These are phyloP conservation scores for Clarkia xantiana DNA, from an alignment of 345 rosid genomes.

Conservation along the genomic window DNA sequence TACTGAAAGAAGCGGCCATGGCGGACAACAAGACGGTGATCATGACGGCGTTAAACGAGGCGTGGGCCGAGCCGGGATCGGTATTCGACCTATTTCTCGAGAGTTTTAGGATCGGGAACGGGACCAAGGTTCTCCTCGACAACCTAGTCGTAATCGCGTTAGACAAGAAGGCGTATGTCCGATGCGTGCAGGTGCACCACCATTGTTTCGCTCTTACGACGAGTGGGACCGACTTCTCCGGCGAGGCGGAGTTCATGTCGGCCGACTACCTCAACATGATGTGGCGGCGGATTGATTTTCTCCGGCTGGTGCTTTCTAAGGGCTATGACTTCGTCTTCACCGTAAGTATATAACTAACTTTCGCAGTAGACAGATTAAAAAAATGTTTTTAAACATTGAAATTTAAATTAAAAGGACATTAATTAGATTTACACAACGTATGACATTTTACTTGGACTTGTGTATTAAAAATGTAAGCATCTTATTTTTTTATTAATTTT, in stretches of 20 bases:
- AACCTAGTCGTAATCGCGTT: constrained; percentile 40
- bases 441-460: background rate
- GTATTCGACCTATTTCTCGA: constrained; percentile 61
- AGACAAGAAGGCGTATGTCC: constrained; percentile 51
- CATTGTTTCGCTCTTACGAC: constrained; percentile 55
- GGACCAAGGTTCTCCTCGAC: constrained; percentile 31
- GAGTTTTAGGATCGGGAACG: constrained; percentile 63
- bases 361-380: too few relatives aligned
- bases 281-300: constrained; percentile 65
- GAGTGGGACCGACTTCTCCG: constrained; percentile 24
- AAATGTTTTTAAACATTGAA: too few relatives aligned
- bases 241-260: constrained; percentile 62
- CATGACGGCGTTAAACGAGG: constrained; percentile 47
- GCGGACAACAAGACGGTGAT: constrained; percentile 49
- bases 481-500: too few relatives aligned
- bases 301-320: constrained; percentile 40
- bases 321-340: constrained; percentile 67
- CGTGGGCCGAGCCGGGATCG: constrained; percentile 42
- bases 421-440: too few relatives aligned
- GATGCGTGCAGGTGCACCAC: constrained; percentile 40
- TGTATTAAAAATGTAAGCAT: too few relatives aligned
- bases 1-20: constrained; percentile 30
- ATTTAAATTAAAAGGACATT: too few relatives aligned
- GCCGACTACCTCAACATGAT: constrained; percentile 59
- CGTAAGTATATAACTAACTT: too few relatives aligned